These are phyloP conservation scores for Coemansia sp. DNA, from an alignment of 192 early-diverging fungal species.

Conservation along the genomic window DNA sequence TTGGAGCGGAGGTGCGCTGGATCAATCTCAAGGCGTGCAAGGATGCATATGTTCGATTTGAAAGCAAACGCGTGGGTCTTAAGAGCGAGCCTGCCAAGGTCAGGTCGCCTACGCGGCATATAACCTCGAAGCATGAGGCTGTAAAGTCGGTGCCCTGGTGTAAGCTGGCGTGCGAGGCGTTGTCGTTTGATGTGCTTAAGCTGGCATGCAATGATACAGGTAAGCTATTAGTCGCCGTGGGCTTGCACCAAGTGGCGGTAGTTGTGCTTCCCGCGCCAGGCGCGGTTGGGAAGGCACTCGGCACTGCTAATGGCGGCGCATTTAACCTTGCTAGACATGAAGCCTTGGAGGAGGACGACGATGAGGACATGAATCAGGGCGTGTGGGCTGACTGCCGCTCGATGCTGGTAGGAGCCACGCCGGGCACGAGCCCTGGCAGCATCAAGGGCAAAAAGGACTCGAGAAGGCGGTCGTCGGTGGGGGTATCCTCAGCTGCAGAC, in stretches of 20 bases:
- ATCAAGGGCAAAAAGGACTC: background rate
- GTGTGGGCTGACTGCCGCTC: slow-evolving; percentile 45
- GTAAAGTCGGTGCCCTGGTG: slow-evolving; percentile 42
- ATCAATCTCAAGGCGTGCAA: slow-evolving; percentile 65
- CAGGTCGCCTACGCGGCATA: slow-evolving; percentile 1
- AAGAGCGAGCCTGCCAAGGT: slow-evolving; percentile 7
- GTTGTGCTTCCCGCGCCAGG: slow-evolving; percentile 60
- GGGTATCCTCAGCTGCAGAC: slow-evolving; percentile 22
- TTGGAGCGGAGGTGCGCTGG: slow-evolving; percentile 61
- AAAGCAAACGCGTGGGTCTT: slow-evolving; percentile 34
- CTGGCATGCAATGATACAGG: slow-evolving; percentile 61
- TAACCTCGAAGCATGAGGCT: slow-evolving; percentile 24
- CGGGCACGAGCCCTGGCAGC: slow-evolving; percentile 3
- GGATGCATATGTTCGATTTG: slow-evolving; percentile 58
- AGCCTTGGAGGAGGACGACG: slow-evolving; percentile 3
- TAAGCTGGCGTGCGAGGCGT: slow-evolving; percentile 40
- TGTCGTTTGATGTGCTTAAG: slow-evolving; percentile 61
- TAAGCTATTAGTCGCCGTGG: slow-evolving; percentile 63
- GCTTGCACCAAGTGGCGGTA: slow-evolving; percentile 60
- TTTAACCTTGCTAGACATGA: slow-evolving; percentile 37
- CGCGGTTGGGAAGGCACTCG: slow-evolving; percentile 15
- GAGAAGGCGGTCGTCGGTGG: slow-evolving; percentile 22
- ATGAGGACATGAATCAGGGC: slow-evolving; percentile 6
- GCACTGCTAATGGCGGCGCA: slow-evolving; percentile 28
- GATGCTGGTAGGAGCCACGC: slow-evolving; percentile 25